Evolutionary conservation across 2,329 filamentous ascomycete species (phyloP).

Genomic region (Pseudogymnoascus sp.): DNA sequence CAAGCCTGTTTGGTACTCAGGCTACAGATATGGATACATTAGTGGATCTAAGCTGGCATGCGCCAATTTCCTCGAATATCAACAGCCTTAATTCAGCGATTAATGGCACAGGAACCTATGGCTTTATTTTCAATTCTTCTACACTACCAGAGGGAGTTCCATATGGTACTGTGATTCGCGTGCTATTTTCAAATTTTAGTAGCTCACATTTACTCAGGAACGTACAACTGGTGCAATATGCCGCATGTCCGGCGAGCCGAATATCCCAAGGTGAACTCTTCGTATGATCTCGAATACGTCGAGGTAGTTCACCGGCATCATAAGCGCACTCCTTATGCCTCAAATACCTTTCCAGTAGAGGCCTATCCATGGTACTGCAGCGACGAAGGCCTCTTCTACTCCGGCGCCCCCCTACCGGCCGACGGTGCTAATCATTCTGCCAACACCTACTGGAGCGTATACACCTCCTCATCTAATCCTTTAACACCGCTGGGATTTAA

Average conservation of each 20-base stretch:
- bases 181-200: not conserved
- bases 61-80: not conserved
- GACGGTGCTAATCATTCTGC: not conserved
- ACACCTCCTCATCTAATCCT: constrained; percentile 55
- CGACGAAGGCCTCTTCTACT: not conserved
- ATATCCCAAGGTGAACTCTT: not conserved
- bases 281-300: not conserved
- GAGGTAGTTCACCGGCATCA: not conserved
- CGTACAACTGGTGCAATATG: not conserved
- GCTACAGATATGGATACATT: not conserved
- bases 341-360: not conserved
- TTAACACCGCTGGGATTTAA: constrained; percentile 58
- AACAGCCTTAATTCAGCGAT: not conserved
- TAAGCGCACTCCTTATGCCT: not conserved
- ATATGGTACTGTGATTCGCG: not conserved
- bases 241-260: not conserved
- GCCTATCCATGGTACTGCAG: not conserved
- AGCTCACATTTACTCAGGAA: not conserved
- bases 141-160: not conserved
- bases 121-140: not conserved
- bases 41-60: not conserved
- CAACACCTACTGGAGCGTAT: constrained; percentile 55
- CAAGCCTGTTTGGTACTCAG: not conserved
- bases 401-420: not conserved
- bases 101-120: constrained; percentile 13